phyloP scores from a whole-genome alignment of 306 rosid genomes.

The Lathyrus aphaca region DNA sequence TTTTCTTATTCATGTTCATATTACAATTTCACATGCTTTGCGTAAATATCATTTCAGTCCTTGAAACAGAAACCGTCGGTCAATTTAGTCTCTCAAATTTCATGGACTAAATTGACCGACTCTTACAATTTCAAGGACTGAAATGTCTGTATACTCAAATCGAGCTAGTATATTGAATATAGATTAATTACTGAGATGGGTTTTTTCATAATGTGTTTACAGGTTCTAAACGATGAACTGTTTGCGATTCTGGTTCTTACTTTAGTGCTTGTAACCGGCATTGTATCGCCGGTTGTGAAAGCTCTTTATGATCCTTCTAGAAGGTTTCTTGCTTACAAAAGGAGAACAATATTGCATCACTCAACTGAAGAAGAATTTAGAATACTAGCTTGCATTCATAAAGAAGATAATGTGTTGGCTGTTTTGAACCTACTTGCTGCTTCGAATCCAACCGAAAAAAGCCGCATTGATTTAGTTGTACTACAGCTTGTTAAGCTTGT shows the following conservation, averaged over 20 bases:
- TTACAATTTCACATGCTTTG: neutral
- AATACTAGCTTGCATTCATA: conserved; percentile 64
- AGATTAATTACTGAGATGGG: neutral
- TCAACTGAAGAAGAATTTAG: conserved; percentile 49
- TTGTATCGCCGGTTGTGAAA: conserved; percentile 58
- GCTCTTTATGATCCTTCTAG: conserved; percentile 61
- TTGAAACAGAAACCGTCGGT: neutral
- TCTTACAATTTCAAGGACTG: neutral
- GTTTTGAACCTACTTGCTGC: conserved; percentile 63
- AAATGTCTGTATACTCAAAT: neutral
- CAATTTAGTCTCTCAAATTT: neutral
- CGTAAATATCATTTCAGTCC: neutral
- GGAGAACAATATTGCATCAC: conserved; percentile 65
- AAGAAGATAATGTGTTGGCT: conserved; percentile 51
- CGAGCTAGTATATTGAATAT: neutral
- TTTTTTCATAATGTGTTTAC: conserved; percentile 32
- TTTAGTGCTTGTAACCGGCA: conserved; percentile 51
- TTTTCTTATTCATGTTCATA: neutral
- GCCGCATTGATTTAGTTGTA: conserved; percentile 49
- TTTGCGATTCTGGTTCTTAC: conserved; percentile 58
- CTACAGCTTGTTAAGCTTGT: conserved; percentile 61
- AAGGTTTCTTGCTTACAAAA: conserved; percentile 58
- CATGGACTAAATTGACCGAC: neutral
- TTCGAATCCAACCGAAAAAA: conserved; percentile 54
- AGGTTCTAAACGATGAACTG: conserved; percentile 60